Percentiles rank a stretch among this genome's conserved stretches.
phyloP scores from a whole-genome alignment of 345 rosid species.

The Sapria himalayana region DNA sequence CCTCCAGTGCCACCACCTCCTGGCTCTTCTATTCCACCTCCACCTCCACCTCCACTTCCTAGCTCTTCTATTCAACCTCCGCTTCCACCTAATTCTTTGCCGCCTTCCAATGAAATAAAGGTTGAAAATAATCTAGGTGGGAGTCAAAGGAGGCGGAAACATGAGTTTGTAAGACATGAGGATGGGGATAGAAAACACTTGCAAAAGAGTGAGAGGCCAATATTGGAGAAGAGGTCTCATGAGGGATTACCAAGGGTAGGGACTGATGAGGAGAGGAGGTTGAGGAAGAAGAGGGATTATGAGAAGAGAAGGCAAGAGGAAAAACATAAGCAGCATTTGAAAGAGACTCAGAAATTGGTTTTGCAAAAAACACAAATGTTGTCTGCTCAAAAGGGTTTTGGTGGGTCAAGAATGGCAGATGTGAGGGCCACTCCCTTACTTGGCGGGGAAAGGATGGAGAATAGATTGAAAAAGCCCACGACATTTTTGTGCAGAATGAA shows the following conservation, averaged over 20 bases:
- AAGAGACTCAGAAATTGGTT: slow-evolving; percentile 33
- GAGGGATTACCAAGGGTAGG: slow-evolving; percentile 34
- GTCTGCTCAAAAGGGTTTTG: slow-evolving; percentile 46
- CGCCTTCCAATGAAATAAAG: slow-evolving; percentile 11
- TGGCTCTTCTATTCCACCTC: slow-evolving; percentile 25
- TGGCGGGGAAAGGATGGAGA: slow-evolving; percentile 60
- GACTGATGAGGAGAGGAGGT: slow-evolving; percentile 83
- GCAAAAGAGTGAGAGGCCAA: slow-evolving; percentile 19
- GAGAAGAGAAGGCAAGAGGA: slow-evolving; percentile 75
- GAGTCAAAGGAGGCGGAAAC: slow-evolving; percentile 13
- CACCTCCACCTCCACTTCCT: slow-evolving; percentile 83
- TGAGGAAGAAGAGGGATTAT: slow-evolving; percentile 73
- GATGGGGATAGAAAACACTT: slow-evolving; percentile 19
- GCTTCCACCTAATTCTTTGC: slow-evolving; percentile 29
- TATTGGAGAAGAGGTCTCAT: slow-evolving; percentile 20
- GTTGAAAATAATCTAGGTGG: slow-evolving; percentile 20
- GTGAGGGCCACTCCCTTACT: slow-evolving; percentile 51
- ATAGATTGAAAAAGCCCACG: slow-evolving; percentile 95
- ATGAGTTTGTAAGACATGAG: slow-evolving; percentile 22
- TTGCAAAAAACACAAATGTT: slow-evolving; percentile 34
- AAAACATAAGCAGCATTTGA: slow-evolving; percentile 39
- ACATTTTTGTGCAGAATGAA: slow-evolving; percentile 94
- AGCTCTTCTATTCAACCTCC: slow-evolving; percentile 74
- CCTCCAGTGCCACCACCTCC: slow-evolving; percentile 45
- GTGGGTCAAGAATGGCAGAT: slow-evolving; percentile 70